phyloP scores from a whole-genome alignment of 1,284 basidiomycete species.

The Chalciporus sp. region DNA sequence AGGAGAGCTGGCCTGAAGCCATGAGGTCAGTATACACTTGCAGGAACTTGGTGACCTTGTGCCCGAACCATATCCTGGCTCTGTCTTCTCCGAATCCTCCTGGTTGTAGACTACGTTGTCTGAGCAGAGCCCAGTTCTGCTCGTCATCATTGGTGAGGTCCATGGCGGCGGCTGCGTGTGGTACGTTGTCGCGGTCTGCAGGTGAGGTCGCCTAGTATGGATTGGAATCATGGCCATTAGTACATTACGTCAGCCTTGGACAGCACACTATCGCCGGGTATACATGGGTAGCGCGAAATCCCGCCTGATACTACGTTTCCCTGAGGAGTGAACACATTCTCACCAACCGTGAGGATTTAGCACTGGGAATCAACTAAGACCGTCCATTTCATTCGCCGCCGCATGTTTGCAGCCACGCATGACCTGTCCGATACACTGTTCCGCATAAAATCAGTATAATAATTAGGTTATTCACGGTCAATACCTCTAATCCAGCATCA shows the following conservation, averaged over 20 bases:
- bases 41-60: not conserved
- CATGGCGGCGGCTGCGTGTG: slow-evolving; percentile 25
- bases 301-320: too few species aligned
- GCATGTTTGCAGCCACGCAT: too few species aligned
- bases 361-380: too few species aligned
- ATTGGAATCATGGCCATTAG: not conserved
- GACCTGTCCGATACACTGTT: too few species aligned
- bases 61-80: slow-evolving; percentile 56
- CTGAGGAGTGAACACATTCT: too few species aligned
- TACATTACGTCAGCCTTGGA: slow-evolving; percentile 29
- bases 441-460: not conserved
- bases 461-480: not conserved
- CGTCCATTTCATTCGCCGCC: too few species aligned
- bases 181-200: slow-evolving; percentile 4
- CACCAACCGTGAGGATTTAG: too few species aligned
- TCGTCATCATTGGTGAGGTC: slow-evolving; percentile 26
- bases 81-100: slow-evolving; percentile 66
- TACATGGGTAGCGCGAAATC: too few species aligned
- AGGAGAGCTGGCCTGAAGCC: slow-evolving; percentile 27
- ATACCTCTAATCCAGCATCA: slow-evolving; percentile 1
- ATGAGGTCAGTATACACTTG: slow-evolving; percentile 11
- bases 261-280: too few species aligned
- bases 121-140: slow-evolving; percentile 52
- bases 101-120: slow-evolving; percentile 52
- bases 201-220: not conserved